Base-by-base conservation (phyloP, 768 basidiomycete genomes). In the Myochromella boudieri region DNA sequence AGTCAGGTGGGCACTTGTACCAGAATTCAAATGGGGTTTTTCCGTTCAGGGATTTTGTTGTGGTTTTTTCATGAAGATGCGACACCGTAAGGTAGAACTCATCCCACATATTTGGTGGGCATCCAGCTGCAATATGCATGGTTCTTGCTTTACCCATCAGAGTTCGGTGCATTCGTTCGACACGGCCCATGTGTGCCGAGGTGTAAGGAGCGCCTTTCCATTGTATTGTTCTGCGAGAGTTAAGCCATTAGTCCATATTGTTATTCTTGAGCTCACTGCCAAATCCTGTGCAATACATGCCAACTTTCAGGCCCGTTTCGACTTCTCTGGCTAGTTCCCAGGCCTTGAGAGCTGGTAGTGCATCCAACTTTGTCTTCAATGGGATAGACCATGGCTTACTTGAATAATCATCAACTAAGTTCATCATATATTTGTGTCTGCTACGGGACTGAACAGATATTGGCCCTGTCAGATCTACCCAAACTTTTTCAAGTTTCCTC, bases 351-450 rank as follows among this genome's bases (percentile, higher is more conserved):
- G 47, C 18, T 0, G 29, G 24, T 15, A 58, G 56, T 0, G 64
- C 62, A 12, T 59, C 44, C 5, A 44, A 37, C 37, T 71, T 72
- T 0, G 45, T 29, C 22, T 55, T 54, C 0, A 75, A 41, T 0
- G 67, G 70, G 3, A 71, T 62, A 9, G 51, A 39, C 69, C 69
- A 74, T 52, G 34, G 24, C 8, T n/a, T 24, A 11, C 38, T 25
- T 10, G 38, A 9, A n/a, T 21, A 58, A 43, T 70, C 63, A 44
- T 70, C 67, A n/a, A 71, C 51, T n/a, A 71, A 57, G 49, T 68
- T 56, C 60, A 69, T 59, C 1, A 25, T 26, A n/a, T 40, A 37
- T 14, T 24, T 6, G 7, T 18, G 24, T 7, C 24, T 15, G 21
- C 46, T 49, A 0, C 49, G 15, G 3, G 62, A 63, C 18, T 15